Evolutionary conservation across 345 rosid species (phyloP), one percentile per base, ranked within the genome.

Genomic region (Eutrema yunnanense): DNA sequence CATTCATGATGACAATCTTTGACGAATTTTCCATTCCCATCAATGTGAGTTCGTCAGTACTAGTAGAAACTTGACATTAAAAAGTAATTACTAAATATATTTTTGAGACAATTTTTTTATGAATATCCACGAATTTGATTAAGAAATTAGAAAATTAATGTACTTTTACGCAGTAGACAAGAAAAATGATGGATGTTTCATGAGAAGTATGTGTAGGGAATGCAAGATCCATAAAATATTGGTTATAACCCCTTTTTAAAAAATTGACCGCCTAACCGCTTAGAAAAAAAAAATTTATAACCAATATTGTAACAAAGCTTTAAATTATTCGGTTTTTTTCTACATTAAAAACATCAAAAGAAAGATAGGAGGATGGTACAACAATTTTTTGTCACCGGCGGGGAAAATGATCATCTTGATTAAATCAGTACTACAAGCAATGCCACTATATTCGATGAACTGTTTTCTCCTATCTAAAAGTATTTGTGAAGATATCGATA

Each of bases 1-100:
- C 62, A 74, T 74, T 60, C 62, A 74, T 74, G 22, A 74, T 67
- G 68, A 14, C 62, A 60, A 67, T 60, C 73, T 67, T 60, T 74
- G 78, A 67, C 73, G 62, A 67, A 58, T 67, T 29, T 33, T 33
- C 22, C 36, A 29, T 56, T 66, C 48, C 56, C 62, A 74, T 74
- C 66, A 50, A 59, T 59, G 52, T 49, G 37, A 48, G 50, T 73
- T 65, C 26, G 46, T 48, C 27, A 22, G 11, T 46, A 57, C 8
- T 36, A 34, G 33, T 36, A 58, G 65, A 58, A 42, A 34, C 14
- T 46, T 54, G 3, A 53, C 64, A n/a, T 29, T 5, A 4, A 14
- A 34, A 14, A 10, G 3, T 37, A 9, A 55, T 12, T 27, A 10
- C 13, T 36, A 14, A 33, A n/a, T 12, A 13, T 14, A 64, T 32